Conservation (phyloP, 495 filamentous ascomycete species). For the Eremomyces bilateralis region DNA sequence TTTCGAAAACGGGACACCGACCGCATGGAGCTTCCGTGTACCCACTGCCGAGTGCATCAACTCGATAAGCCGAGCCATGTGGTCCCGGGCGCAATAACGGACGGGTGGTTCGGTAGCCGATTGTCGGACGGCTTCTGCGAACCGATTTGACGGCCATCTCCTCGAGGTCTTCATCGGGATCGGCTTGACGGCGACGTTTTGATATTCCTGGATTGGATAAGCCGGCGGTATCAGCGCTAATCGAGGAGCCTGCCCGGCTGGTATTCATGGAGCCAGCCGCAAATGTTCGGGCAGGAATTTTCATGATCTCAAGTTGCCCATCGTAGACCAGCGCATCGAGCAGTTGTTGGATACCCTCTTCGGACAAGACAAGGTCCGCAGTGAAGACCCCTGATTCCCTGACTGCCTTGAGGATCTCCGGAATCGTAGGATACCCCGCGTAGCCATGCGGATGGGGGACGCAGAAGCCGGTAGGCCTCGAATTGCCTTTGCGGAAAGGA, state of each 20-base stretch:
- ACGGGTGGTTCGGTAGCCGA: conserved; percentile 4
- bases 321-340: conserved; percentile 76
- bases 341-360: conserved; percentile 56
- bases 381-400: conserved; percentile 34
- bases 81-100: background rate
- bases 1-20: conserved; percentile 75
- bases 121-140: too few species aligned
- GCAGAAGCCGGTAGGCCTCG: conserved; percentile 2
- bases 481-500: too few species aligned
- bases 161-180: too few species aligned
- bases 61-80: background rate
- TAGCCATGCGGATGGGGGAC: conserved; percentile 50
- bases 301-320: conserved; percentile 37
- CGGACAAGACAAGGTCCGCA: conserved; percentile 32
- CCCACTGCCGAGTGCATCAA: conserved; percentile 28
- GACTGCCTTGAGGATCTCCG: conserved; percentile 49
- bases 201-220: too few species aligned
- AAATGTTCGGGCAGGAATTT: conserved; percentile 4
- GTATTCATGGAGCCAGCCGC: too few species aligned
- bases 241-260: too few species aligned
- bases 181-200: too few species aligned
- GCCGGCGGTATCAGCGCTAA: too few species aligned
- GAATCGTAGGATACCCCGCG: conserved; percentile 50
- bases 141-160: too few species aligned
- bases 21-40: conserved; percentile 83